A percentile compares a stretch with the other conserved stretches of the same genome.
phyloP scores from a whole-genome alignment of 2,329 filamentous ascomycete species.

The Nakataea oryzae region DNA sequence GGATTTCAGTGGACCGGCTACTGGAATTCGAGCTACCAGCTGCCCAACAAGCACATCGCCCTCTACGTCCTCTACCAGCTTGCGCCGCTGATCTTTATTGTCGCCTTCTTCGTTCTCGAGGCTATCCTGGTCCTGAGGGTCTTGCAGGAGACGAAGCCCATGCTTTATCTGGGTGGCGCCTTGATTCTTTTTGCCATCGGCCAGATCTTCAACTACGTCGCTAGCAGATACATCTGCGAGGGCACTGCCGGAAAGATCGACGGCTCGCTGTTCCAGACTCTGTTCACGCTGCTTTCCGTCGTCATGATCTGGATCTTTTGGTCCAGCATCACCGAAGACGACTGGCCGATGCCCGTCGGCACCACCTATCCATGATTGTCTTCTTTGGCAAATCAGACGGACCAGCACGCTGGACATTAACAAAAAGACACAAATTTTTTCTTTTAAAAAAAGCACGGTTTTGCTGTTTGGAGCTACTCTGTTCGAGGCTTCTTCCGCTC shows the following conservation, averaged over 20 bases:
- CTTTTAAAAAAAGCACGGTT: background rate
- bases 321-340: slow-evolving; percentile 98
- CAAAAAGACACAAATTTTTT: background rate
- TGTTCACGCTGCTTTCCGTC: slow-evolving; percentile 83
- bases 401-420: background rate
- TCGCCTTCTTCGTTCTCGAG: slow-evolving; percentile 78
- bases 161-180: slow-evolving; percentile 73
- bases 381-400: background rate
- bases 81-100: slow-evolving; percentile 78
- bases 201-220: slow-evolving; percentile 91
- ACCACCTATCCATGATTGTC: slow-evolving; percentile 5
- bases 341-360: slow-evolving; percentile 64
- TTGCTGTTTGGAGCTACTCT: slow-evolving; percentile 4
- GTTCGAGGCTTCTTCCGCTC: background rate
- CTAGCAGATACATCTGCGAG: slow-evolving; percentile 83
- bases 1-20: slow-evolving; percentile 75
- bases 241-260: slow-evolving; percentile 81
- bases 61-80: slow-evolving; percentile 94
- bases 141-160: slow-evolving; percentile 81
- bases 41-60: slow-evolving; percentile 64
- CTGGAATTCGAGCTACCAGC: slow-evolving; percentile 51
- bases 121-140: slow-evolving; percentile 73
- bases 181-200: slow-evolving; percentile 79
- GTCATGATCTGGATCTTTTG: slow-evolving; percentile 87
- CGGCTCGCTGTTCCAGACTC: slow-evolving; percentile 81